Base-by-base conservation (phyloP, 768 basidiomycete species). In the Rhodotorula diobovata region DNA sequence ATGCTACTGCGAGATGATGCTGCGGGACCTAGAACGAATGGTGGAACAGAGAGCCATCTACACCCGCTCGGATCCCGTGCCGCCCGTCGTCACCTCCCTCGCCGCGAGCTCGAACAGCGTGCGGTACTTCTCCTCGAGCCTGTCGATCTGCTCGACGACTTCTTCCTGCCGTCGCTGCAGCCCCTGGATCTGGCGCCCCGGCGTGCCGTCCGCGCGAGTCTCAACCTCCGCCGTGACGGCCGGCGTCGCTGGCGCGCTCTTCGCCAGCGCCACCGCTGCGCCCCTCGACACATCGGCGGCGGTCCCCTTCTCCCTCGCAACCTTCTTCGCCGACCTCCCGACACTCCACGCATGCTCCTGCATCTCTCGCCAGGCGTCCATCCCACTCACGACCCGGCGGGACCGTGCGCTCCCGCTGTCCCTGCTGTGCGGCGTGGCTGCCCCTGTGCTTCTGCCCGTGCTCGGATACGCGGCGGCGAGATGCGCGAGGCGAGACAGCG, bases 331-430 rank as follows among this genome's bases (percentile, higher is more conserved):
- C 51, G 74, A 66, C 39, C 54, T 48, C 2, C 70, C 74, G 16
- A 70, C 68, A 11, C 51, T 46, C 70, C 71, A 75, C 1, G 74
- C 74, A 28, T 72, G 67, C 62, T 71, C 74, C 57, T 75, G 74
- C 74, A 75, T 75, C 66, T 72, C 70, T 37, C 54, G 55, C 74
- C 74, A 75, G 11, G 74, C 74, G 39, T 75, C 74, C 14, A 75
- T 61, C 8, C 65, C 70, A 15, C 51, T 53, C n/a, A 53, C 28
- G n/a, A n/a, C 51, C 14, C 51, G 51, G 14, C 51, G 51, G n/a
- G 51, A 53, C n/a, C 51, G 51, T 14, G 30, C 51, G 14, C n/a
- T 30, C 20, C 50, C 4, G n/a, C 20, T n/a, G n/a, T n/a, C 56
- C 43, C 45, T 25, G 25, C 16, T 54, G 43, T n/a, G 43, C 1